Evolutionary conservation across 2,329 filamentous ascomycete genomes (phyloP).

Genomic region (Talaromyces sp.): DNA sequence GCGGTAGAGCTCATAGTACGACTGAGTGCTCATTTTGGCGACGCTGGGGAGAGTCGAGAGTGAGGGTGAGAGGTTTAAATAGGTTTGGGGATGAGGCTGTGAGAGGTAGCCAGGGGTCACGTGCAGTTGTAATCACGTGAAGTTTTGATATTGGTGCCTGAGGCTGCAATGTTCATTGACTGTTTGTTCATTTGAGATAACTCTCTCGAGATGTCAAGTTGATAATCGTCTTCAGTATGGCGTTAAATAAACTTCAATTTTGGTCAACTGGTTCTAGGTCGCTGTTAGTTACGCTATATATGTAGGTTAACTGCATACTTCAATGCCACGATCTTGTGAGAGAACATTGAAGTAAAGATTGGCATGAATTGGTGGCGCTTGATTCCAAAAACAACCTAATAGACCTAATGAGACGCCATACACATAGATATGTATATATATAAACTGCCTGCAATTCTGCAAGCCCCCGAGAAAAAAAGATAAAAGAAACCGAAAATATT

Average conservation of each 20-base stretch:
- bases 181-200: not conserved
- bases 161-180: not conserved
- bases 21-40: constrained; percentile 45
- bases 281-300: too few species aligned
- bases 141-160: not conserved
- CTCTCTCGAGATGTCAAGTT: not conserved
- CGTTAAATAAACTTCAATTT: not conserved
- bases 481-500: not conserved
- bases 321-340: too few species aligned
- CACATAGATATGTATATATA: not conserved
- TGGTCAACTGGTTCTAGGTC: too few species aligned
- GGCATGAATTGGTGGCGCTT: not conserved
- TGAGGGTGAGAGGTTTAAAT: not conserved
- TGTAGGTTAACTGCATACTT: too few species aligned
- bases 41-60: not conserved
- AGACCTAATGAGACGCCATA: not conserved
- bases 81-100: constrained; percentile 1
- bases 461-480: not conserved
- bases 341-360: too few species aligned
- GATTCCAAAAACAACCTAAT: not conserved
- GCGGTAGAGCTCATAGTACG: constrained; percentile 92
- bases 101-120: not conserved
- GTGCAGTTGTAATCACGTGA: not conserved
- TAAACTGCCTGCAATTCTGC: not conserved
- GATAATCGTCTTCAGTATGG: too few species aligned